These are phyloP conservation scores for Pythium sukuiense DNA, from an alignment of 352 stramenopile species.

Conservation along the genomic window DNA sequence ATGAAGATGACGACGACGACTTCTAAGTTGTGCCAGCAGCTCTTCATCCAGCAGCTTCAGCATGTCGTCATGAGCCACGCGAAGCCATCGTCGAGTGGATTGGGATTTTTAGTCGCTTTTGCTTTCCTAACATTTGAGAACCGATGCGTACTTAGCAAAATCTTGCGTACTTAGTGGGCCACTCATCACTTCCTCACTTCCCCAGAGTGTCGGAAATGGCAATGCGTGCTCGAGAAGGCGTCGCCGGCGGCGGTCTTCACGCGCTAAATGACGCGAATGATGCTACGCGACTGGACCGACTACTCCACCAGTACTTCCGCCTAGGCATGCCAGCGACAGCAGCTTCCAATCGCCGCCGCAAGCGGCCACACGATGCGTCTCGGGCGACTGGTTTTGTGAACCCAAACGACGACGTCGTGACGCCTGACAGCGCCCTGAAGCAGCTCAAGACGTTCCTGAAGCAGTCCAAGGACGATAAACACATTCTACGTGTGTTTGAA, in stretches of 20 bases:
- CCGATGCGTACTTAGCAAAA: slow-evolving; percentile 5
- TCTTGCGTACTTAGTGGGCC: not conserved
- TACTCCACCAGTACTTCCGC: slow-evolving; percentile 30
- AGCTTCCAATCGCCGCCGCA: slow-evolving; percentile 5
- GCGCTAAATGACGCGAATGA: slow-evolving; percentile 21
- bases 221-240: not conserved
- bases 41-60: not conserved
- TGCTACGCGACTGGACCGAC: slow-evolving; percentile 15
- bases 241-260: not conserved
- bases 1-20: slow-evolving; percentile 82
- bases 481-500: slow-evolving; percentile 21
- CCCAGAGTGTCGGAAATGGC: not conserved
- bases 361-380: slow-evolving; percentile 9
- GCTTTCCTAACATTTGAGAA: slow-evolving; percentile 12
- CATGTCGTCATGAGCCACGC: not conserved
- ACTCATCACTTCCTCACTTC: too few relatives aligned
- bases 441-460: slow-evolving; percentile 23
- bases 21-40: slow-evolving; percentile 13
- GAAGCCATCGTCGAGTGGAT: not conserved
- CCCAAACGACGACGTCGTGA: not conserved
- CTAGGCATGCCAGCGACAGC: not conserved
- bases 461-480: slow-evolving; percentile 14
- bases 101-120: not conserved
- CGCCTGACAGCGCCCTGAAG: slow-evolving; percentile 13
- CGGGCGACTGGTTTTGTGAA: not conserved